Base-by-base conservation (phyloP, 2,329 filamentous ascomycete genomes). In the Arthrocladium fulminans region DNA sequence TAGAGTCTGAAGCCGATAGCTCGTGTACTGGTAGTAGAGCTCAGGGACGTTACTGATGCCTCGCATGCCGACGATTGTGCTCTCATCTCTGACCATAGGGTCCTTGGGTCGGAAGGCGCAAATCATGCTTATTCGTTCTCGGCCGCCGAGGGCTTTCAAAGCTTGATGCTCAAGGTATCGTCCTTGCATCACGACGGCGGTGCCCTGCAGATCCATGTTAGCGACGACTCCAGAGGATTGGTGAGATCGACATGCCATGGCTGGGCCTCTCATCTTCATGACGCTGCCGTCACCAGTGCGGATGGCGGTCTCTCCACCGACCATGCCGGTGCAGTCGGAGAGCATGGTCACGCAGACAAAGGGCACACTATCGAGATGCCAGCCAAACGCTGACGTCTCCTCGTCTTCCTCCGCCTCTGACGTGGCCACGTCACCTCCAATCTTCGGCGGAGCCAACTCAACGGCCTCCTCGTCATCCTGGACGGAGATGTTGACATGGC, bases 271-370 rank as follows among this genome's bases (percentile, higher is more conserved):
- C 20, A 56, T 48, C 45, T 56, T 49, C 19, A 41, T 41, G n/a
- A 48, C 41, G 10, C 45, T 45, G 23, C 59, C 59, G 39, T 61
- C 35, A 12, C 59, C 54, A 25, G 50, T 58, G 6, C 52, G 53
- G 8, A 63, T 54, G 19, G 54, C 56, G 7, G 60, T 63, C 49
- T 63, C 61, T 3, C 60, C 61, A 3, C 61, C 60, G 1, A 56
- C 35, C 61, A 63, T 63, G 9, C 51, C 52, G 6, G 50, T 54
- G 1, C 58, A 57, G 12, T 63, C 57, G 23, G 55, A 59, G 7
- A 63, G 48, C 61, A 63, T 63, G n/a, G 57, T 37, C n/a, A 63
- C 59, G 32, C 58, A 61, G n/a, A 63, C 61, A 40, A 56, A 59
- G 2, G 56, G 57, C 34, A 57, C 51, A 3, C 52, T 57, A 27